Conservation (phyloP, 2,329 filamentous ascomycete species). For the Thelonectria rubi region DNA sequence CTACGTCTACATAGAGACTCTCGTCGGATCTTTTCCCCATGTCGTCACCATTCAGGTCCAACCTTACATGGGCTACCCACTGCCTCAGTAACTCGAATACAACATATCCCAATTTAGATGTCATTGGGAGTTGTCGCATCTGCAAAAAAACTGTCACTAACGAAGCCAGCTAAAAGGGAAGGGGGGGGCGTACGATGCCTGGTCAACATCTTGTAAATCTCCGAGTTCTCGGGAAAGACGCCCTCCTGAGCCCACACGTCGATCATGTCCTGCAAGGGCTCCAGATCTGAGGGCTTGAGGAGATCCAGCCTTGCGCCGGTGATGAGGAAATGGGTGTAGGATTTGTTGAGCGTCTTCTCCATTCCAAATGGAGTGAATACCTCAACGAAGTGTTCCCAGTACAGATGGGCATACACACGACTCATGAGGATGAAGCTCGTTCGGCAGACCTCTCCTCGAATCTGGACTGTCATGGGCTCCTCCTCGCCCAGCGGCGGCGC, state of each 20-base stretch:
- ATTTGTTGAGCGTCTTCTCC: conserved; percentile 84
- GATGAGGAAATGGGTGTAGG: conserved; percentile 84
- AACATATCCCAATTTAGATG: too few relatives aligned
- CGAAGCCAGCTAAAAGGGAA: not conserved
- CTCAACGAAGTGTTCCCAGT: conserved; percentile 92
- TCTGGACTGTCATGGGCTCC: conserved; percentile 77
- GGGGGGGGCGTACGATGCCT: too few relatives aligned
- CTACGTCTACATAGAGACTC: too few relatives aligned
- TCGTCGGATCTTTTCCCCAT: too few relatives aligned
- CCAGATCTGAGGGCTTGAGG: conserved; percentile 86
- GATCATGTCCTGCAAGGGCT: conserved; percentile 94
- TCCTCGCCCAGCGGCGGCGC: conserved; percentile 74
- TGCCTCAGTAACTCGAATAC: too few relatives aligned
- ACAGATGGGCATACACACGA: conserved; percentile 95
- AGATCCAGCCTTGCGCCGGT: conserved; percentile 84
- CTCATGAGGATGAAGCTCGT: conserved; percentile 98
- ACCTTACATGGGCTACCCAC: too few relatives aligned
- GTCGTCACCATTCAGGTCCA: too few relatives aligned
- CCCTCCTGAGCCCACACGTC: conserved; percentile 92
- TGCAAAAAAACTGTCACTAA: not conserved
- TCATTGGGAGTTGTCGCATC: too few relatives aligned
- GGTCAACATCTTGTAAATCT: not conserved
- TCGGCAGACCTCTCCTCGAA: conserved; percentile 83
- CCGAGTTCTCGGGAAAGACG: conserved; percentile 62
- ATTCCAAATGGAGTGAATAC: conserved; percentile 85